Evolutionary conservation across 2,329 filamentous ascomycete species (phyloP), one percentile per base, ranked within the genome.

Genomic region (Gaeumannomyces sp.): DNA sequence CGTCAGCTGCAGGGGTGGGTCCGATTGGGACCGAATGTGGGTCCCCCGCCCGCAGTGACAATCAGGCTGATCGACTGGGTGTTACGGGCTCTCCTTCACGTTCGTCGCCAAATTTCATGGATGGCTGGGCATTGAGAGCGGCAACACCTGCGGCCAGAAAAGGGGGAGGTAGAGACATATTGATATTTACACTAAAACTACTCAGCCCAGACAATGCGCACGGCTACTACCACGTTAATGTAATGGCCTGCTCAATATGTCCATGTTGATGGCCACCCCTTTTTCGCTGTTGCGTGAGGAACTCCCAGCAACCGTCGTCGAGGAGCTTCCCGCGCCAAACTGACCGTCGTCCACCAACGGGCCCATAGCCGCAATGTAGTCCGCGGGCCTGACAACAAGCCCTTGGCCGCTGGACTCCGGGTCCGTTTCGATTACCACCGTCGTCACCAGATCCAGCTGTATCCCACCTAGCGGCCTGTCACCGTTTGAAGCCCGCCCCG

Each of bases 361-460:
- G 2, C 45, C 45, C 45, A 50, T 27, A 6, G 13, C 4, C 27
- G 28, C 50, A 14, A 63, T 35, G 22, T 63, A 63, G 29, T 63
- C 61, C 28, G 50, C 14, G 0, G 31, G 28, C 8, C 4, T 29
- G 25, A 63, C 61, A 35, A 38, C 50, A 13, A 63, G 45, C 10
- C 61, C 50, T 3, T 25, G n/a, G 16, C 57, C 45, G 25, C 61
- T 57, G 22, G 50, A 50, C 1, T 63, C 61, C 4, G 50, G 28
- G 53, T 70, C 67, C 29, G 67, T 66, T 64, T 73, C 73, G n/a
- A 75, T 70, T 31, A 71, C 71, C 10, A 74, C 70, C 19, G 67
- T 71, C 2, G 73, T 73, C 19, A 73, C 70, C 59, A 67, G 66
- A 60, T 73, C 72, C 71, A 73, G 70, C 66, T 73, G 69, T n/a